Evolutionary conservation across 1,139 yeast genomes (phyloP).

Genomic region (Candida neerlandica): DNA sequence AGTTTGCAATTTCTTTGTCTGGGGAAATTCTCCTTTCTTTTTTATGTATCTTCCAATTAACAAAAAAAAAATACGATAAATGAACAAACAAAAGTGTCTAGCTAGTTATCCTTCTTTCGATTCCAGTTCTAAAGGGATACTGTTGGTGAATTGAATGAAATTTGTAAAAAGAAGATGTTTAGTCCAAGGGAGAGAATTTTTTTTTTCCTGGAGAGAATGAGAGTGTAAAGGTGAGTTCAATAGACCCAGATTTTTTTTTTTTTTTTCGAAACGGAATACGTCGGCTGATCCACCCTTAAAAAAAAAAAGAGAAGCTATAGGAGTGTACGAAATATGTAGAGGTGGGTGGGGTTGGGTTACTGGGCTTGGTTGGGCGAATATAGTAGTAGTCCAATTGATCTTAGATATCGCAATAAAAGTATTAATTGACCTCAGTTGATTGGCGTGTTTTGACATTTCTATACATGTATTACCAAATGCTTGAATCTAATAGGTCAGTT

Average conservation of each 20-base stretch:
- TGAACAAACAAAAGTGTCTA: constrained; percentile 2
- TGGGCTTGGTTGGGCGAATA: background rate
- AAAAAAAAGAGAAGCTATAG: background rate
- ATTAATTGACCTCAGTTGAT: constrained; percentile 1
- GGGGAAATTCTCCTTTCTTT: background rate
- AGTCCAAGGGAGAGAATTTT: constrained; percentile 4
- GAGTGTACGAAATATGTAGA: background rate
- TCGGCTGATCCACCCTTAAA: constrained; percentile 1
- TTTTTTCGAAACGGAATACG: background rate
- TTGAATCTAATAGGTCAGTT: constrained; percentile 10
- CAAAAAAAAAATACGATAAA: background rate
- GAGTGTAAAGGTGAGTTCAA: background rate
- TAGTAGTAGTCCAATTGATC: background rate
- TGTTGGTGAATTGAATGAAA: constrained; percentile 4
- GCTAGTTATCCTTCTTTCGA: constrained; percentile 4
- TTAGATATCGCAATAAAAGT: background rate
- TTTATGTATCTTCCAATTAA: background rate
- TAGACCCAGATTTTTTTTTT: background rate
- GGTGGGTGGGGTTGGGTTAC: background rate
- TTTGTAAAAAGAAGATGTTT: background rate
- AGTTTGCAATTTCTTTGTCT: constrained; percentile 1
- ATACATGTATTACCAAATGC: constrained; percentile 10
- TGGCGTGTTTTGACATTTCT: constrained; percentile 1
- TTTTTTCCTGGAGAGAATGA: constrained; percentile 5
- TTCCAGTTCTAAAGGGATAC: constrained; percentile 7